Conservation (phyloP, 2,329 filamentous ascomycete genomes). For the Biscogniauxia mediterranea region DNA sequence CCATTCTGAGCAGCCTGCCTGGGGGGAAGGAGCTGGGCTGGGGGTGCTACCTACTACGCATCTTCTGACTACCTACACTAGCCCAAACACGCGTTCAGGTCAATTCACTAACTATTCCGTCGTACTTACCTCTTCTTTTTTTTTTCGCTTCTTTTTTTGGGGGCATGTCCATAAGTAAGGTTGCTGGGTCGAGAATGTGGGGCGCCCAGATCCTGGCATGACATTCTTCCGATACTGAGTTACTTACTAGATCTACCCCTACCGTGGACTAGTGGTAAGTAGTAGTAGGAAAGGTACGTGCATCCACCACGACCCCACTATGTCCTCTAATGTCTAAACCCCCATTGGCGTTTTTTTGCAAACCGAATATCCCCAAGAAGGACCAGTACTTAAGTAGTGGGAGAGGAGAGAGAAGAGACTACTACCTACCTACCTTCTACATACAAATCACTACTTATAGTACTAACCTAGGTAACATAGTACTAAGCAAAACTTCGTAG, state of each 20-base stretch:
- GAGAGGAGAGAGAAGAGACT: too few species aligned
- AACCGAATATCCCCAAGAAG: neutral
- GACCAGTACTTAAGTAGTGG: neutral
- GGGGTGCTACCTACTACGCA: constrained; percentile 5
- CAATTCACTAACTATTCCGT: neutral
- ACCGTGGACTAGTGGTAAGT: neutral
- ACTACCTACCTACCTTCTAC: neutral
- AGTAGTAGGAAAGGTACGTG: too few species aligned
- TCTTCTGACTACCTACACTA: neutral
- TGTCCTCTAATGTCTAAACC: neutral
- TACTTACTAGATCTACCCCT: neutral
- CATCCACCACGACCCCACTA: neutral
- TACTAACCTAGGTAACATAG: too few species aligned
- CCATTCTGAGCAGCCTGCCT: constrained; percentile 1
- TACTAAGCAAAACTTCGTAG: neutral
- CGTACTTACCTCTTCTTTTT: neutral
- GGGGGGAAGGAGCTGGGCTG: neutral
- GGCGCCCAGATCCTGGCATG: neutral
- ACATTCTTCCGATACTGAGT: neutral
- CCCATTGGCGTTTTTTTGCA: neutral
- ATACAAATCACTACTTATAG: neutral
- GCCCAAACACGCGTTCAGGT: neutral
- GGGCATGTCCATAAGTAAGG: neutral
- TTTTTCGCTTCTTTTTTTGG: neutral
- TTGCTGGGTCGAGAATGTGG: neutral